Base-by-base conservation (phyloP, 257 asterid genomes). In the Rubia yunnanensis region DNA sequence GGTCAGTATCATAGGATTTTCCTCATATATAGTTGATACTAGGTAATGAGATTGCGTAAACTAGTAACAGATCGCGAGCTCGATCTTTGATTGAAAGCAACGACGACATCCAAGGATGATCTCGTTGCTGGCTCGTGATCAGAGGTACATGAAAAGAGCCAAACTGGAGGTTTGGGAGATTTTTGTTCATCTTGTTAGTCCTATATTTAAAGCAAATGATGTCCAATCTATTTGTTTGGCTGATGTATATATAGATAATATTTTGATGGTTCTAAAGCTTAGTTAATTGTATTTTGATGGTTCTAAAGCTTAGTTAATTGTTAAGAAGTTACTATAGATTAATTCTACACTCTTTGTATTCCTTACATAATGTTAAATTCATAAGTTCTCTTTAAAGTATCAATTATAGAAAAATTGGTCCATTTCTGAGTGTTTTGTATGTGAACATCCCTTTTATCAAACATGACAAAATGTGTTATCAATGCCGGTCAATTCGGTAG, bases 221-320 rank as follows among this genome's bases (percentile, higher is more conserved):
- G 72, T 20, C 72, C 30, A 62, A 60, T 67, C 65, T 44, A 62
- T 53, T 53, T 22, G 59, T 53, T 67, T 41, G 70, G 66, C 70
- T 69, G 70, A 68, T 73, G 78, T 68, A 63, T 53, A 39, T 14
- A 55, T 18, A 63, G 78, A 35, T 30, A 34, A 69, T 23, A 6
- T 10, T 55, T 54, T 27, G 26, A 38, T 26, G 18, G 5, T 39
- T 53, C 48, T 26, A 48, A 11, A 70, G 31, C 7, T 13, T 69
- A 39, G 32, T 14, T 34, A 38, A 53, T 22, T 56, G 23, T n/a
- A n/a, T n/a, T n/a, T n/a, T n/a, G n/a, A n/a, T n/a, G n/a, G n/a
- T n/a, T n/a, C n/a, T n/a, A n/a, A n/a, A n/a, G n/a, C n/a, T n/a
- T n/a, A n/a, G n/a, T n/a, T n/a, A 54, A 10, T 63, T 13, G 36